Conservation (phyloP, 2,329 filamentous ascomycete genomes). For the Simplicillium sp. region DNA sequence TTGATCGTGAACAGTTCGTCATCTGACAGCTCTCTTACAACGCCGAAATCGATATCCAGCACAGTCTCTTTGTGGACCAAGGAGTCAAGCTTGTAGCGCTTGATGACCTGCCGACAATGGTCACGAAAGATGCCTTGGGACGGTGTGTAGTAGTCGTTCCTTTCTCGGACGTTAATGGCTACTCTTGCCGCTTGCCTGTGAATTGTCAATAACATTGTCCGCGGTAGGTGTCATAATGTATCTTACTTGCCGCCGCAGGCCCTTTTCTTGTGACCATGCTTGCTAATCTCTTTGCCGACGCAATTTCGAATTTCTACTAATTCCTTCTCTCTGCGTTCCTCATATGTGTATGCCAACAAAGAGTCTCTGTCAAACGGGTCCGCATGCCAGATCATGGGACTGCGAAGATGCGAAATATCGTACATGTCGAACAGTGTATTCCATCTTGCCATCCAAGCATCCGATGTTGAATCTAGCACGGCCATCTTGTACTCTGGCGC, state of each 20-base stretch:
- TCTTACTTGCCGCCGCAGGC: constrained; percentile 33
- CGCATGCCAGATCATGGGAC: constrained; percentile 76
- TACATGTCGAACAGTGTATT: constrained; percentile 58
- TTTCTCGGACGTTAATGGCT: constrained; percentile 55
- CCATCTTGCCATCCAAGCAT: constrained; percentile 63
- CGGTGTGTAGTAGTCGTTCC: constrained; percentile 61
- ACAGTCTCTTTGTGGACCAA: constrained; percentile 55
- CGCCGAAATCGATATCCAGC: constrained; percentile 49
- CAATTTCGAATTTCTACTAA: constrained; percentile 63
- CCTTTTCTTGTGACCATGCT: constrained; percentile 62
- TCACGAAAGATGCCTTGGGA: constrained; percentile 52
- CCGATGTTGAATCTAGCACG: constrained; percentile 57
- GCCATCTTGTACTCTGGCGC: constrained; percentile 34
- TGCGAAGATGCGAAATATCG: constrained; percentile 62
- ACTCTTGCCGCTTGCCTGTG: constrained; percentile 32
- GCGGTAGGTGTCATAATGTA: background rate
- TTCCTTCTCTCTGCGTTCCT: constrained; percentile 49
- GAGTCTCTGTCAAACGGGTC: constrained; percentile 69
- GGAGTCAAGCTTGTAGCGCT: constrained; percentile 36
- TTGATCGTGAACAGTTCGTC: constrained; percentile 56
- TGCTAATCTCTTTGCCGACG: constrained; percentile 72
- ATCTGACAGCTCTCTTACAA: constrained; percentile 31
- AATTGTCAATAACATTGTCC: constrained; percentile 9
- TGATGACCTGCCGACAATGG: constrained; percentile 48
- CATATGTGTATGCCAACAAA: constrained; percentile 58